These are phyloP conservation scores for Alternaria atra DNA, from an alignment of 2,329 filamentous ascomycete species.

Conservation along the genomic window DNA sequence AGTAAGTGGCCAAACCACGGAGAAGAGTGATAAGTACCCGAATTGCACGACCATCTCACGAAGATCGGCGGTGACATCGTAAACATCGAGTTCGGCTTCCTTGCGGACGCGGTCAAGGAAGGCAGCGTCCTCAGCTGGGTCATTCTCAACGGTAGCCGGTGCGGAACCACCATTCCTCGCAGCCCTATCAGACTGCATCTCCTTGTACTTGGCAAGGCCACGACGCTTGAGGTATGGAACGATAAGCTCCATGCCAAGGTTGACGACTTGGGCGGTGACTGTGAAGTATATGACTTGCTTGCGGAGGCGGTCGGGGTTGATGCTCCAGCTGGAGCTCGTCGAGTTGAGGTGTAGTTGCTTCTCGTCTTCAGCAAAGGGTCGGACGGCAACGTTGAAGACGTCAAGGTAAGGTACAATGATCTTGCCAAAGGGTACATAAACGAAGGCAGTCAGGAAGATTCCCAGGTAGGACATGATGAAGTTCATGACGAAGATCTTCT, in stretches of 20 bases:
- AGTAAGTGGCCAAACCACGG: conserved; percentile 93
- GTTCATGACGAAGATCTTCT: conserved; percentile 95
- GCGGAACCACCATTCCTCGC: conserved; percentile 64
- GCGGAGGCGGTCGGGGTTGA: conserved; percentile 83
- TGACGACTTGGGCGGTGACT: conserved; percentile 91
- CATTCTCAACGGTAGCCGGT: conserved; percentile 63
- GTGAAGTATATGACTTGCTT: conserved; percentile 97
- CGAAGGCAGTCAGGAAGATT: conserved; percentile 84
- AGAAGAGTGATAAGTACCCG: conserved; percentile 91
- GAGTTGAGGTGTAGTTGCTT: conserved; percentile 65
- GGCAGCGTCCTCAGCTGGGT: conserved; percentile 77
- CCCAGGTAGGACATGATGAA: conserved; percentile 96
- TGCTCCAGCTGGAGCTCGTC: conserved; percentile 71
- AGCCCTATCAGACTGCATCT: conserved; percentile 70
- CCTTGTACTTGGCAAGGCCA: conserved; percentile 79
- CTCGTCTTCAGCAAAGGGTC: conserved; percentile 77
- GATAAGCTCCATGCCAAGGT: conserved; percentile 82
- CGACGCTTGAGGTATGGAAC: conserved; percentile 86
- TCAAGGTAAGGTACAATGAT: conserved; percentile 86
- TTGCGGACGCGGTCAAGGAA: conserved; percentile 84
- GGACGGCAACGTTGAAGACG: conserved; percentile 78
- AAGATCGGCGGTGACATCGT: conserved; percentile 90
- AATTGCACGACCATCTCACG: conserved; percentile 71
- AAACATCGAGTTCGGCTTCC: conserved; percentile 82
- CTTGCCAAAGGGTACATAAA: conserved; percentile 91